Evolutionary conservation across 768 basidiomycete species (phyloP).

Genomic region (Leccinum boreale): DNA sequence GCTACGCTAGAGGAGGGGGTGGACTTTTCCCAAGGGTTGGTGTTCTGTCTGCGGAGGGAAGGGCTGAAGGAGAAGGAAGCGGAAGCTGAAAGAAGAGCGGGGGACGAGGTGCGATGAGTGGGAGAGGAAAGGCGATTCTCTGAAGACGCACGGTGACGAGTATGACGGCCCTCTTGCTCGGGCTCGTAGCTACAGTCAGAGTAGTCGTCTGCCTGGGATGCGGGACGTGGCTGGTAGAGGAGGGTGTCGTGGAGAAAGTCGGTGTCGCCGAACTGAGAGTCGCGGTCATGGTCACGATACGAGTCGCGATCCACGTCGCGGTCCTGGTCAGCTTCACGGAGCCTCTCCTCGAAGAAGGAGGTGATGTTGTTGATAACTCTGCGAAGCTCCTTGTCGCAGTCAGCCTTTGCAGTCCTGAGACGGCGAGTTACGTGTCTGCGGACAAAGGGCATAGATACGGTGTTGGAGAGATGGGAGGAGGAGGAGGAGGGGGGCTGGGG

Average conservation of each 20-base stretch:
- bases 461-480: constrained; percentile 47
- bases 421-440: constrained; percentile 90
- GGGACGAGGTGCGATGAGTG: constrained; percentile 53
- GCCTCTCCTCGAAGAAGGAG: constrained; percentile 87
- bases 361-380: constrained; percentile 95
- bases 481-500: constrained; percentile 20
- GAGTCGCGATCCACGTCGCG: constrained; percentile 62
- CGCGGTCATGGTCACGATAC: constrained; percentile 49
- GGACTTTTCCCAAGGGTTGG: constrained; percentile 64
- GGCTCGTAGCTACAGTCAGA: constrained; percentile 84
- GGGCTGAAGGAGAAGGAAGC: constrained; percentile 61
- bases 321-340: constrained; percentile 70
- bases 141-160: constrained; percentile 73
- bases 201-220: constrained; percentile 65
- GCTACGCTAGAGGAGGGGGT: constrained; percentile 47
- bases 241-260: constrained; percentile 62
- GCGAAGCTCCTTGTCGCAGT: constrained; percentile 94
- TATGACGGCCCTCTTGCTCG: constrained; percentile 58
- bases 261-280: constrained; percentile 52
- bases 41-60: constrained; percentile 62
- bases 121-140: constrained; percentile 45
- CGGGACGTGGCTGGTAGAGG: constrained; percentile 52
- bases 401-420: constrained; percentile 89
- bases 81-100: constrained; percentile 61
- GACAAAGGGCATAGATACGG: constrained; percentile 90